Evolutionary conservation across 192 early-diverging fungal genomes (phyloP), one percentile per base, ranked within the genome.

Genomic region (Paraglomus brasilianum): DNA sequence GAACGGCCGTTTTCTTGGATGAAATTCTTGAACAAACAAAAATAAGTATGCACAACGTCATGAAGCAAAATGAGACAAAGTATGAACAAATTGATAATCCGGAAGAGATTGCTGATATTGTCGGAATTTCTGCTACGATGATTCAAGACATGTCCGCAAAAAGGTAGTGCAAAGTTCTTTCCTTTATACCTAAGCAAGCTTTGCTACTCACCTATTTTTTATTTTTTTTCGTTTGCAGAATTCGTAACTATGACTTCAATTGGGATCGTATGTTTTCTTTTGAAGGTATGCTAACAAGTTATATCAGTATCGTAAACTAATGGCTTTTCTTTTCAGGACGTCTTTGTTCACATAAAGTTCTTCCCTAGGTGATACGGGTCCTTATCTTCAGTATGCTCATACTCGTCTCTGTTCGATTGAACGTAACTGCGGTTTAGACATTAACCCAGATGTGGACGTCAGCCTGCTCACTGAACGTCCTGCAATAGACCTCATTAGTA

Each of bases 381-480:
- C 97, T 19, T 98, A 98, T 81, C 81, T 98, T 30, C 96, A 97
- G 83, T 99, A 96, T 76, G 91, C 96, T n/a, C 96, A 99, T 76
- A 88, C 97, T 40, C 96, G 97, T 75, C 81, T 97, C 43, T 93
- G 92, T 81, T 96, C 95, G 69, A 90, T 99, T 51, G 92, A 95
- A 81, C 94, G 96, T 73, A 89, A 85, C 71, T 81, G 85, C 10
- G 81, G 75, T 57, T 76, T 87, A 66, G 64, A 72, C 43, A 76
- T 91, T 67, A 88, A 84, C 72, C 80, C 77, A 11, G 78, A 86
- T 24, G 88, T 82, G 0, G 86, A 97, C 68, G 66, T 93, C 61
- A 73, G 75, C 15, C 81, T 90, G 6, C 80, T 97, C 30, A 83
- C 77, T 11, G 94, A 94, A 74, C 77, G 82, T 13, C 75, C 75